Base-by-base conservation (phyloP, 129 eudicot genomes). In the Pulicaria dysenterica region DNA sequence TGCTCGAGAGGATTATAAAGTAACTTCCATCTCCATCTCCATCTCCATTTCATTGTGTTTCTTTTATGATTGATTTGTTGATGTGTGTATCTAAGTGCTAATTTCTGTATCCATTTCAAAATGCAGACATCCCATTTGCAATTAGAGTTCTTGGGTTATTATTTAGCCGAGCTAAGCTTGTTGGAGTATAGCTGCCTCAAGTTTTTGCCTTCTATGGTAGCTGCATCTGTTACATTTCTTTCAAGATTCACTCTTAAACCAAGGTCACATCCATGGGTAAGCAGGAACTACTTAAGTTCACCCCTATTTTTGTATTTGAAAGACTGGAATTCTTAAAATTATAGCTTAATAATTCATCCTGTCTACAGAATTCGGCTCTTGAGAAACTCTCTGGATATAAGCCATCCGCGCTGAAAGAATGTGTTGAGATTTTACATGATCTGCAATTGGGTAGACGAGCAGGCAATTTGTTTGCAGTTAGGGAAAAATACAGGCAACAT, bases 131-230 rank as follows among this genome's bases (percentile, higher is more conserved):
- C 85, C 1, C 65, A 69, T 64, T 60, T 85, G 81, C 76, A 79
- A 24, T 60, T 83, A 24, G 91, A 90, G 42, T 85, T 85, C 77
- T 64, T 85, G 76, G 80, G 83, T 36, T 84, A 72, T 79, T 92
- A 89, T 78, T 73, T 92, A 34, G 93, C 96, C 3, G 97, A 89
- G 66, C 70, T 92, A 57, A 92, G 97, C 70, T 77, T 91, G 70
- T 70, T 92, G 53, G 97, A 92, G 44, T 86, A 89, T 77, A 78
- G 77, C 8, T 92, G 97, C 63, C 76, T 92, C 45, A 83, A 81
- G 71, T 92, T 86, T 83, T 67, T 88, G 66, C 97, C 94, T 61
- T 92, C 97, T 37, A 38, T 83, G 84, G 75, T 92, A 16, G 96
- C 94, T 63, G 97, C 97, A 42, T 82, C 97, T 12, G 96, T 81